Percentiles rank a stretch among this genome's conserved stretches.
phyloP scores from a whole-genome alignment of 2,329 filamentous ascomycete species.

The Rhinocladiella similis region DNA sequence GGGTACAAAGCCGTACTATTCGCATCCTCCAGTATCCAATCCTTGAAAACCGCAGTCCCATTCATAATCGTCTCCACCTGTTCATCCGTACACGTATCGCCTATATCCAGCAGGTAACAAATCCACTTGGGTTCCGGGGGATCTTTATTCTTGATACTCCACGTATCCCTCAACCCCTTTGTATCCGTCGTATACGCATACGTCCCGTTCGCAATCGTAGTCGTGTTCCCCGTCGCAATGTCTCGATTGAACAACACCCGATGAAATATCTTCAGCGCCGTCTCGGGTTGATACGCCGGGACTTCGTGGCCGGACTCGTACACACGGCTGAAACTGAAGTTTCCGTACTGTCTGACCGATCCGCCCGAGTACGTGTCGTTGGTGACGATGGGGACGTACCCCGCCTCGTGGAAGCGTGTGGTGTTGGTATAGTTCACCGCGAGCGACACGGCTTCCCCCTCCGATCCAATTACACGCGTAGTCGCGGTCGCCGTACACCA shows the following conservation, averaged over 20 bases:
- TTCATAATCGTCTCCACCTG: constrained; percentile 33
- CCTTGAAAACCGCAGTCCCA: background rate
- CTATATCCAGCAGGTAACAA: constrained; percentile 47
- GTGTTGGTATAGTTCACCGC: constrained; percentile 48
- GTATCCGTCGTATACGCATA: background rate
- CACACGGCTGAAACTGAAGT: constrained; percentile 51
- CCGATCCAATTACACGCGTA: constrained; percentile 57
- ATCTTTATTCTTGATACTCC: constrained; percentile 6
- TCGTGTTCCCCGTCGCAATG: constrained; percentile 51
- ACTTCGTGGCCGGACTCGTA: constrained; percentile 51
- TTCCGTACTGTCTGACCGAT: constrained; percentile 47
- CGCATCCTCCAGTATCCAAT: background rate
- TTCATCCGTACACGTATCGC: constrained; percentile 44
- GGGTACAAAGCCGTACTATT: background rate
- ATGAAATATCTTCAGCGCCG: constrained; percentile 54
- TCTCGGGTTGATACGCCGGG: constrained; percentile 56
- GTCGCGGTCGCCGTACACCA: constrained; percentile 61
- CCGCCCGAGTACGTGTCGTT: constrained; percentile 48
- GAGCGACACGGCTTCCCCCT: constrained; percentile 53
- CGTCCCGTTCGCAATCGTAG: background rate
- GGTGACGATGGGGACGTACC: constrained; percentile 48
- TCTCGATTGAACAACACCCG: constrained; percentile 53
- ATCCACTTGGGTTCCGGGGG: background rate
- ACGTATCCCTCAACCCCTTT: background rate
- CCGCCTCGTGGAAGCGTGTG: constrained; percentile 48